Conservation (phyloP, 441 rosid genomes). For the Flueggea neowawraea region DNA sequence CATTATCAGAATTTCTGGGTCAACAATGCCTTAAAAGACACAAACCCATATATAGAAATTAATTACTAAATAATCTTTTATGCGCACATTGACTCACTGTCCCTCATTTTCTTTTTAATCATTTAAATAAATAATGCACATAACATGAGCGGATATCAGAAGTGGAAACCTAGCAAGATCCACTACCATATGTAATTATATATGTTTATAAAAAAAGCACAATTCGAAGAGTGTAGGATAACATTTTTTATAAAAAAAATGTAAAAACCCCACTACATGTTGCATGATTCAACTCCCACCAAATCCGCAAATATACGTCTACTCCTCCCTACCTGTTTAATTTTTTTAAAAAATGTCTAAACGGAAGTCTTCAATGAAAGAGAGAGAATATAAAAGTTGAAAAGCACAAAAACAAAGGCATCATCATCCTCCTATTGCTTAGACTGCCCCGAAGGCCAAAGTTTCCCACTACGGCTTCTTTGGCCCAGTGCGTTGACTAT, state of each 20-base stretch:
- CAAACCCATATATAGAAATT: too few species aligned
- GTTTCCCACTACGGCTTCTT: background rate
- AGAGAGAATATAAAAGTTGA: slow-evolving; percentile 14
- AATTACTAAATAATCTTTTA: too few species aligned
- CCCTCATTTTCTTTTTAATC: too few species aligned
- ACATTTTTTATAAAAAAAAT: background rate
- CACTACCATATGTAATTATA: too few species aligned
- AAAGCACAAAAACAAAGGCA: slow-evolving; percentile 20
- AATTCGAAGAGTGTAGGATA: too few species aligned
- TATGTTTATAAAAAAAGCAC: background rate
- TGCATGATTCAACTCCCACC: slow-evolving; percentile 58
- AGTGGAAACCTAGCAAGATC: too few species aligned
- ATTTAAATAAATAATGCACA: too few species aligned
- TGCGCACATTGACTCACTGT: too few species aligned
- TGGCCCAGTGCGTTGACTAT: slow-evolving; percentile 40
- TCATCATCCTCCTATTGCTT: slow-evolving; percentile 14
- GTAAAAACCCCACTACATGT: slow-evolving; percentile 16
- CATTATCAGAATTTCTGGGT: too few species aligned
- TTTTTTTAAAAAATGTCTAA: slow-evolving; percentile 9
- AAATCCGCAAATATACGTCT: slow-evolving; percentile 26
- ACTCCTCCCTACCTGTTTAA: slow-evolving; percentile 19
- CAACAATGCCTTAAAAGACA: too few species aligned
- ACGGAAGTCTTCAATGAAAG: slow-evolving; percentile 15
- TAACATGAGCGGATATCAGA: too few species aligned
- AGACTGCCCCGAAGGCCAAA: slow-evolving; percentile 9